A percentile compares a stretch with the other conserved stretches of the same genome.
Conservation (phyloP, 2,329 filamentous ascomycete species). For the Lasiodiplodia sp. region DNA sequence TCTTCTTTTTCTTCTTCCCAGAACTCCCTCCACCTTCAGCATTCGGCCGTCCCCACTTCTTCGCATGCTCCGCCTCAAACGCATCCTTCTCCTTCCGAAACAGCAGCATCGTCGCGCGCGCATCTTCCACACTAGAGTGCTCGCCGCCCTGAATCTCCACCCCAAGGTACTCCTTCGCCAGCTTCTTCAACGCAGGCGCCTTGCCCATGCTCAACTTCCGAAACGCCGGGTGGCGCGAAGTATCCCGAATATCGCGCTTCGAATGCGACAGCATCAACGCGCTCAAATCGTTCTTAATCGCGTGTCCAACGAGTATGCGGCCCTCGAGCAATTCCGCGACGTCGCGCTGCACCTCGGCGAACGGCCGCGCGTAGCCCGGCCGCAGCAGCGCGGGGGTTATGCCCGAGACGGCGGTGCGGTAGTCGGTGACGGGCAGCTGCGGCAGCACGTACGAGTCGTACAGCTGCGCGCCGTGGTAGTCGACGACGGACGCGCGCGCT, state of each 20-base stretch:
- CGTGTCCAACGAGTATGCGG: slow-evolving; percentile 82
- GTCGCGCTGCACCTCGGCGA: slow-evolving; percentile 78
- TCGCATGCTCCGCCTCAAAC: slow-evolving; percentile 83
- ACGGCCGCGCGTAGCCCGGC: slow-evolving; percentile 55
- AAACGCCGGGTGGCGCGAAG: slow-evolving; percentile 78
- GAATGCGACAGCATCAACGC: slow-evolving; percentile 82
- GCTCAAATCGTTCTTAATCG: slow-evolving; percentile 77
- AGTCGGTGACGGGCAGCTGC: slow-evolving; percentile 82
- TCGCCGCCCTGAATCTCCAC: slow-evolving; percentile 66
- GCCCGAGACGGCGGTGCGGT: slow-evolving; percentile 86
- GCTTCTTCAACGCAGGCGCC: slow-evolving; percentile 71
- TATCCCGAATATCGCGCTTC: slow-evolving; percentile 81
- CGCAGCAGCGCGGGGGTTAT: slow-evolving; percentile 77
- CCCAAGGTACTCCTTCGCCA: slow-evolving; percentile 65
- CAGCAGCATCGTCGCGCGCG: slow-evolving; percentile 86
- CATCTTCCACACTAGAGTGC: slow-evolving; percentile 75
- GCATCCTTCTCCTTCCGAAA: slow-evolving; percentile 83
- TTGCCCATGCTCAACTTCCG: slow-evolving; percentile 71
- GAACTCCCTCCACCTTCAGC: slow-evolving; percentile 37
- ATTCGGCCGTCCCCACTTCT: slow-evolving; percentile 57
- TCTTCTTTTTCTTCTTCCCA: slow-evolving; percentile 43
- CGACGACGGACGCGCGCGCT: slow-evolving; percentile 87
- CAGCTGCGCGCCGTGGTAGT: slow-evolving; percentile 89
- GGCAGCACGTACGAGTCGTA: slow-evolving; percentile 93
- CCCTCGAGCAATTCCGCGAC: slow-evolving; percentile 73